A percentile compares a stretch with the other conserved stretches of the same genome.
Evolutionary conservation across 2,329 filamentous ascomycete genomes (phyloP).

Genomic region (Xylaria polymorpha): DNA sequence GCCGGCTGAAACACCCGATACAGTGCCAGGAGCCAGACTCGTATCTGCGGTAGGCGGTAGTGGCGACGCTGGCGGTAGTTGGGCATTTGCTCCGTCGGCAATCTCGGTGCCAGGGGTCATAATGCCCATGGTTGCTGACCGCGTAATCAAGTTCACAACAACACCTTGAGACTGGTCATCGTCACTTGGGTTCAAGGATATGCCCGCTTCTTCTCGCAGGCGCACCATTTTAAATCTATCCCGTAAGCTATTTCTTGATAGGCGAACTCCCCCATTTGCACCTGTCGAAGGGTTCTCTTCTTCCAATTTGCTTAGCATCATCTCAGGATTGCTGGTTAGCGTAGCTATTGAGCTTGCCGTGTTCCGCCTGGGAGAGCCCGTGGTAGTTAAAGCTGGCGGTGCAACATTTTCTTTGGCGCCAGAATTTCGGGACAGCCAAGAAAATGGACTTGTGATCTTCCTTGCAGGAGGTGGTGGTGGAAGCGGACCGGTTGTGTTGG

Average conservation of each 20-base stretch:
- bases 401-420: conserved; percentile 64
- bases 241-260: conserved; percentile 72
- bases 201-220: conserved; percentile 77
- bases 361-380: conserved; percentile 70
- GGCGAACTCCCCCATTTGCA: conserved; percentile 58
- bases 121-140: conserved; percentile 39
- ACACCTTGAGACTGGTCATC: conserved; percentile 60
- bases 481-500: conserved; percentile 52
- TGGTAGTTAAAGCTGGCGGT: conserved; percentile 60
- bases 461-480: conserved; percentile 60
- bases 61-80: conserved; percentile 55
- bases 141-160: conserved; percentile 40
- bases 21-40: conserved; percentile 84
- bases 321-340: conserved; percentile 81
- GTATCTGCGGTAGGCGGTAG: conserved; percentile 74
- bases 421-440: conserved; percentile 80
- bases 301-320: conserved; percentile 80
- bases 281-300: conserved; percentile 69
- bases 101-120: conserved; percentile 46
- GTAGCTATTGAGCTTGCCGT: conserved; percentile 85
- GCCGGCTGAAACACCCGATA: conserved; percentile 81
- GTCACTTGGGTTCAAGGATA: conserved; percentile 63
- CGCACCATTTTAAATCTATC: conserved; percentile 83
- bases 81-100: conserved; percentile 44
- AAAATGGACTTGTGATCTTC: conserved; percentile 89